Evolutionary conservation across 495 filamentous ascomycete genomes (phyloP), one percentile per base, ranked within the genome.

Genomic region (Penicillium riverlandense): DNA sequence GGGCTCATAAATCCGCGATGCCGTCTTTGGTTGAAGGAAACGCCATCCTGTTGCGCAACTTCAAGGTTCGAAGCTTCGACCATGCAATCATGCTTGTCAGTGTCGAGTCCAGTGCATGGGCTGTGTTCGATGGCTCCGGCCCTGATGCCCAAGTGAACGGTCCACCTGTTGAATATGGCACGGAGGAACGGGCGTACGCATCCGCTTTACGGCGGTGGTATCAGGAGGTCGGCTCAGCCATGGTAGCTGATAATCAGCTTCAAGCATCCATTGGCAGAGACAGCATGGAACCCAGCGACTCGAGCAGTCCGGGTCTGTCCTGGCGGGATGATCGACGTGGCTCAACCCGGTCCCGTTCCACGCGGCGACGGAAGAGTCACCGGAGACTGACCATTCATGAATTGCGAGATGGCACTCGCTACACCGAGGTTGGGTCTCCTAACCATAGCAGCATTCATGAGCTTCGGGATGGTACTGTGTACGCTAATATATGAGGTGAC

Each of bases 11-110:
- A 51, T 74, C 76, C 10, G 76, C 80, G 1, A 67, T 97, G 2
- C 92, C 92, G 0, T 55, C 72, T 6, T 69, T 88, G 16, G 66
- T 70, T 3, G 72, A 75, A 11, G 92, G 92, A 7, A 84, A 92
- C 50, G 79, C 82, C 2, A 70, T 96, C 14, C 61, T 98, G 32
- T 72, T 98, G 10, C 75, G 84, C 6, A 72, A 81, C 34, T 89
- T 96, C 53, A 75, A 74, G 42, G 86, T 94, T 11, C 58, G 69
- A 43, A 75, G 60, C 48, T 65, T 67, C 41, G 55, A 75, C 28
- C 63, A 62, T 48, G 60, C 60, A 7, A 52, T 75, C 31, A 65
- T 65, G 22, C 67, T 79, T 7, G 56, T 77, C 30, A 78, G 71
- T 44, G 63, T 61, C 1, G 57, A 69, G 27, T 67, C 68, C 32